Conservation (phyloP, 2,329 filamentous ascomycete species). For the Claviceps quebecensis region DNA sequence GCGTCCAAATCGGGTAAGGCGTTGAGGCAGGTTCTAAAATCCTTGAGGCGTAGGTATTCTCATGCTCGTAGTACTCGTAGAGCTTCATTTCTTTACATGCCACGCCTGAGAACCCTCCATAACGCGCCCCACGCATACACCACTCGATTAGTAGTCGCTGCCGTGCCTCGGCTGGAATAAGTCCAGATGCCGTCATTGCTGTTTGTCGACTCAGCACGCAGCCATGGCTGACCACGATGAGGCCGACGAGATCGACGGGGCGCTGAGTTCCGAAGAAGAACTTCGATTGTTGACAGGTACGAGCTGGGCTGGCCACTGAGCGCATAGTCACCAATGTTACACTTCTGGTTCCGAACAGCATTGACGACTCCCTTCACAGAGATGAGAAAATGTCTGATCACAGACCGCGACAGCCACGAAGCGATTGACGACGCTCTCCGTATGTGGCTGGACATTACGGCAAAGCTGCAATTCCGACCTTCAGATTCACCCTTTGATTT, state of each 20-base stretch:
- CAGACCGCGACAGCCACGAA: constrained; percentile 37
- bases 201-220: constrained; percentile 14
- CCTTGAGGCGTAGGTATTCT: too few species aligned
- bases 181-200: constrained; percentile 23
- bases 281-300: constrained; percentile 81
- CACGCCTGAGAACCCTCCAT: not conserved
- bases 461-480: constrained; percentile 61
- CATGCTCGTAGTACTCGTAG: too few species aligned
- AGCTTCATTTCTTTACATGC: not conserved
- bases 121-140: not conserved
- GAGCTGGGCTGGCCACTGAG: constrained; percentile 7
- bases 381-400: constrained; percentile 31
- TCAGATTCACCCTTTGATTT: constrained; percentile 67
- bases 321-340: not conserved
- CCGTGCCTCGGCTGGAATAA: constrained; percentile 5
- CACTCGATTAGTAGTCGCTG: not conserved
- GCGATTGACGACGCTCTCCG: constrained; percentile 73
- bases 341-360: not conserved
- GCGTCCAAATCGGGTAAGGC: too few species aligned
- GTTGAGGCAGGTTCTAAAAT: too few species aligned
- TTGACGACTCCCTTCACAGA: constrained; percentile 21
- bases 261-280: constrained; percentile 51
- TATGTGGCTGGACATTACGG: constrained; percentile 66
- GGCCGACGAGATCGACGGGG: constrained; percentile 44
- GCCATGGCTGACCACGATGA: constrained; percentile 49